These are phyloP conservation scores for Trichophyton schoenleinii DNA, from an alignment of 2,329 filamentous ascomycete genomes.

Conservation along the genomic window DNA sequence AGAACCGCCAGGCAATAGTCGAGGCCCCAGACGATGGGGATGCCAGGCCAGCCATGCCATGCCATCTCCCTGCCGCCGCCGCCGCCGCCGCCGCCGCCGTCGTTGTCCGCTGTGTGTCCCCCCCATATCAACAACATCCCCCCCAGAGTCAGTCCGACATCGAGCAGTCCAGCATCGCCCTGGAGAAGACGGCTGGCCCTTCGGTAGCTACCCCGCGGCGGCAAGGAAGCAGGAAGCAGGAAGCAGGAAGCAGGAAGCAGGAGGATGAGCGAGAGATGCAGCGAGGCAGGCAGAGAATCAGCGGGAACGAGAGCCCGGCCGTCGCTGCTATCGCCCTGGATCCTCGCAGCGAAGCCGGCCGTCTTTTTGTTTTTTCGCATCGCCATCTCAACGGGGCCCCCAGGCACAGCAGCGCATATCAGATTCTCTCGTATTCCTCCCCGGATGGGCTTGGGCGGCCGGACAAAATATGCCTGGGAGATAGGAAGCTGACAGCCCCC, in stretches of 20 bases:
- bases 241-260: no score
- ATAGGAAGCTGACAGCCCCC: neutral
- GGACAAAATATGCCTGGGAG: neutral
- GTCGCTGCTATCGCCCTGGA: neutral
- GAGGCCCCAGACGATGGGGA: no score
- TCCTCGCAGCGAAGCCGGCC: neutral
- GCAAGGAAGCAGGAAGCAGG: neutral
- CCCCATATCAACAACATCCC: neutral
- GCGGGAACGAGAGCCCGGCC: neutral
- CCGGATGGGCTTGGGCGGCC: neutral
- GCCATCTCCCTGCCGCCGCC: no score
- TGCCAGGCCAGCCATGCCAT: no score
- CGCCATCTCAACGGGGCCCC: neutral
- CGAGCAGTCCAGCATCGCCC: neutral
- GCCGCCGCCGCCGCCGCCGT: no score
- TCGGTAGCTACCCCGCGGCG: neutral
- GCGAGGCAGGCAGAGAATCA: no score
- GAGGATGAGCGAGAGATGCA: no score
- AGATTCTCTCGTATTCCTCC: neutral
- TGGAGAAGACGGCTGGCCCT: neutral
- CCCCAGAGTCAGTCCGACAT: no score
- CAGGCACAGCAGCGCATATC: neutral
- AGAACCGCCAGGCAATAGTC: no score
- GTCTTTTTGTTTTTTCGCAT: neutral
- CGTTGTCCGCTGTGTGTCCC: no score